Evolutionary conservation across 371 early-diverging fungal species (phyloP), one percentile per base, ranked within the genome.

Genomic region (Mucor irregularis): DNA sequence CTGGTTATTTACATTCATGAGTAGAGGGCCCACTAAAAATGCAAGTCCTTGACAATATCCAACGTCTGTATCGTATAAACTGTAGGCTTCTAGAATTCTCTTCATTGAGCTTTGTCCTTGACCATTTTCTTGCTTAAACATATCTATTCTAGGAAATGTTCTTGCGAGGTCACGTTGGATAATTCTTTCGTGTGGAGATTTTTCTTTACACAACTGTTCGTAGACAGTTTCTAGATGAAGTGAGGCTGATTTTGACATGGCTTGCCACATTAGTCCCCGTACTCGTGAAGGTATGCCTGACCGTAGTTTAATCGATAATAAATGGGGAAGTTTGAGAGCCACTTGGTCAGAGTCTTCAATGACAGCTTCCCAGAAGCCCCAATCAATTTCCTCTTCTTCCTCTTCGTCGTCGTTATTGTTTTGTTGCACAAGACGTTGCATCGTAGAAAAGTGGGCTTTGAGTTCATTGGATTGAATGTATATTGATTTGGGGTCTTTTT

Each of bases 41-140:
- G 94, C 89, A n/a, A 97, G 76, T 19, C 97, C 97, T 78, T 98
- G 97, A 71, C 97, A 97, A 66, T 98, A 93, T 3, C 98, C 98
- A 14, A 97, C 91, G 53, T 92, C 90, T 0, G 86, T 61, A 74
- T 98, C 97, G 49, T 93, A 96, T 31, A 94, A 65, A 28, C 91
- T 87, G 57, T 96, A 98, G 2, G 95, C 94, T 56, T 91, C 93
- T 47, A 95, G 73, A 17, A 98, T 84, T 48, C 88, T 86, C 59
- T 85, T 88, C 63, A 98, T 69, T 14, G 81, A 71, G 46, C 83
- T 83, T 54, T 98, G 97, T 0, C 96, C 98, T 28, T 85, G 81
- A 14, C 94, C 95, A 16, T 84, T 87, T 58, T 85, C 86, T 51
- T 90, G 80, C 59, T 85, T 81, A 60, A 97, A 97, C 82, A 91